Base-by-base conservation (phyloP, 306 rosid genomes). In the Fragaria ananassa region DNA sequence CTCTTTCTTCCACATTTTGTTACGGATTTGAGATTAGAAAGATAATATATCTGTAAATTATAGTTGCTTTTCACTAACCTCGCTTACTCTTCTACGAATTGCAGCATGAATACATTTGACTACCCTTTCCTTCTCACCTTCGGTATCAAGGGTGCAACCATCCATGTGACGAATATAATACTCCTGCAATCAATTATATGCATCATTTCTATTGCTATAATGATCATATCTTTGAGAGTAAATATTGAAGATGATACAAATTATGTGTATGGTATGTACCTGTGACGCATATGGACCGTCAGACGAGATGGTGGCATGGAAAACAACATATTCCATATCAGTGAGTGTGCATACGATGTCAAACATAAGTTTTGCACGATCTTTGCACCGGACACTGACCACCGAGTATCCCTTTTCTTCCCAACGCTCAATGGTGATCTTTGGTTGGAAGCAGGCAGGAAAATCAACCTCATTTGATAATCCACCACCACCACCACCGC, bases 91-190 rank as follows among this genome's bases (percentile, higher is more conserved):
- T 94, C 98, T 90, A 57, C 71, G 87, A 84, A 94, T 94, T 44
- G 95, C 98, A 69, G 97, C 96, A 77, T 91, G 92, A 71, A 94
- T 88, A 84, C 98, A 94, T 89, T 91, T 87, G 81, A 87, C 76
- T 25, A 92, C 94, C 81, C 93, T 85, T 83, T 91, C 97, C 85
- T 90, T 85, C 77, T 92, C 98, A 77, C 91, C 97, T 80, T 90
- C 93, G 15, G 89, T 88, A 71, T 94, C 96, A 47, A 94, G 95
- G 18, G 94, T 94, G 87, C 95, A 92, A 35, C 97, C 97, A 80
- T 90, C 98, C 93, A 86, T 62, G 77, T 91, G 97, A 35, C 96
- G 93, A 72, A 95, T 85, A 79, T 78, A 92, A 74, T 92, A 91
- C 81, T 90, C 94, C 96, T 91, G 78, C 37, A 84, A 63, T 25